phyloP scores from a whole-genome alignment of 441 rosid genomes.

The Gossypium gossypioides region DNA sequence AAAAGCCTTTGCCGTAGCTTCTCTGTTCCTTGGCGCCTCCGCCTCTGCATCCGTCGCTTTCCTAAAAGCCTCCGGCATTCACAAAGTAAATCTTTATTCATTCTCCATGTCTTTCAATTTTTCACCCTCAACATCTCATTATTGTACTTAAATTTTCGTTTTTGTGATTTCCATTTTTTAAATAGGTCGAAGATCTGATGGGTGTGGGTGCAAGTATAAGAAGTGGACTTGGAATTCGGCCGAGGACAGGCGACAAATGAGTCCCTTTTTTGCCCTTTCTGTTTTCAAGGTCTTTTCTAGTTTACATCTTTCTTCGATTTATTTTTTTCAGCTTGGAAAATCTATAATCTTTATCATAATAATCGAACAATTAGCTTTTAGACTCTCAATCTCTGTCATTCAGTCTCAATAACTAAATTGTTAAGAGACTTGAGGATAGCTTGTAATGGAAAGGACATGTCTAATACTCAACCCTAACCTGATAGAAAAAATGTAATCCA shows the following conservation, averaged over 20 bases:
- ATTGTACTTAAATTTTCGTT: not conserved
- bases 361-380: not conserved
- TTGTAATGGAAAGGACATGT: conserved; percentile 56
- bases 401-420: not conserved
- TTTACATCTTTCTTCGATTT: not conserved
- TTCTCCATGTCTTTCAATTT: not conserved
- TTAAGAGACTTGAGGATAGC: conserved; percentile 60
- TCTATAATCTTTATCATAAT: not conserved
- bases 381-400: not conserved
- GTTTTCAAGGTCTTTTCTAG: not conserved
- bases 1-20: conserved; percentile 57
- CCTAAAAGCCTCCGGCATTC: conserved; percentile 56
- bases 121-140: not conserved
- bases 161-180: not conserved
- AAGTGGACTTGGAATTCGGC: conserved; percentile 36
- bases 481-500: conserved; percentile 20
- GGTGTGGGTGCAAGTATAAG: conserved; percentile 48
- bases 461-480: conserved; percentile 91
- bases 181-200: conserved; percentile 56
- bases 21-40: conserved; percentile 61
- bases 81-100: conserved; percentile 29
- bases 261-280: not conserved
- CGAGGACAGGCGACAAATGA: conserved; percentile 25
- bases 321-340: not conserved
- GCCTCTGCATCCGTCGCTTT: conserved; percentile 45